Conservation (phyloP, 768 basidiomycete genomes). For the Botryobasidium botryosum region DNA sequence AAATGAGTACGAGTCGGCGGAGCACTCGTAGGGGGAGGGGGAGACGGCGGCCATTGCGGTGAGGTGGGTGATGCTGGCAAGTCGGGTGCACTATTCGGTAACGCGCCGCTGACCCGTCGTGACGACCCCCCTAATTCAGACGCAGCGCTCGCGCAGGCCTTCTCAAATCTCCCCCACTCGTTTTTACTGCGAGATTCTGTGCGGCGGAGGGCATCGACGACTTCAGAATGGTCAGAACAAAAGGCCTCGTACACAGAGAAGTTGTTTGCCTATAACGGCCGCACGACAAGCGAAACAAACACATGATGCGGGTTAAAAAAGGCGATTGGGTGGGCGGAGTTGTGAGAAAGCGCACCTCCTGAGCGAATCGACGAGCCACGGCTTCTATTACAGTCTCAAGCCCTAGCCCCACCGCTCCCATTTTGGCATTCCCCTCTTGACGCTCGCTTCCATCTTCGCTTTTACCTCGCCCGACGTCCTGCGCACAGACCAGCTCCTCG, state of each 20-base stretch:
- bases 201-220: constrained; percentile 53
- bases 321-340: constrained; percentile 12
- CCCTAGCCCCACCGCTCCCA: no score
- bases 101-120: no score
- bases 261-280: constrained; percentile 36
- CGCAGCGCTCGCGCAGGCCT: constrained; percentile 45
- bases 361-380: no score
- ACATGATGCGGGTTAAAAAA: background rate
- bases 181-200: constrained; percentile 40
- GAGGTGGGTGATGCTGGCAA: background rate
- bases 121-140: constrained; percentile 19
- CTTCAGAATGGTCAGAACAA: constrained; percentile 75
- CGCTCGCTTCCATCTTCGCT: no score
- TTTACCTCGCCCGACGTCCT: no score
- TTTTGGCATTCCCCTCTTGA: no score
- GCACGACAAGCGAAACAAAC: constrained; percentile 9
- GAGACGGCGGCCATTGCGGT: constrained; percentile 3
- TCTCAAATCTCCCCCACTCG: constrained; percentile 79
- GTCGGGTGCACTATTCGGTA: constrained; percentile 1
- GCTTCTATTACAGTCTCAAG: constrained; percentile 17
- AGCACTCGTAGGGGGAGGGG: constrained; percentile 11
- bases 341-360: constrained; percentile 15
- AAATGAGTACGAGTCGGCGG: background rate
- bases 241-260: constrained; percentile 74
- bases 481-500: constrained; percentile 1